Conservation (phyloP, 2,329 filamentous ascomycete species). For the Knufia fluminis region DNA sequence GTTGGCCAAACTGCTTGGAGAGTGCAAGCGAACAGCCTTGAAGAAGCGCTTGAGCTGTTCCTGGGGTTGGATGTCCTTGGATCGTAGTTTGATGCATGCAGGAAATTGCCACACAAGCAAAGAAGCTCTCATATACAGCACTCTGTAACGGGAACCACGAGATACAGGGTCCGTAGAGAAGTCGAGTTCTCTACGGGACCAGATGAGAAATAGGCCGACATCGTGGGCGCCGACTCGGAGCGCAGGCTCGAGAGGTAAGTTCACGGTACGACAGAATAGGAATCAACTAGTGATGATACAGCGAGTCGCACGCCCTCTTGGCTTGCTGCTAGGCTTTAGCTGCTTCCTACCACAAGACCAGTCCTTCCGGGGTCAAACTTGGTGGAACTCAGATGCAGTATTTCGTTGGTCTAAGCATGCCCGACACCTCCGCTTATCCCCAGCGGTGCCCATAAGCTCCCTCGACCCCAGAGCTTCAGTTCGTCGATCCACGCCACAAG, state of each 20-base stretch:
- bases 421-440: not conserved
- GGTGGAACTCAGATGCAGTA: not conserved
- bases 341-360: not conserved
- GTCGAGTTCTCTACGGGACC: not conserved
- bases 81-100: not conserved
- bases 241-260: not conserved
- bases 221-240: no score
- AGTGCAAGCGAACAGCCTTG: not conserved
- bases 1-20: not conserved
- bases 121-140: not conserved
- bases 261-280: conserved; percentile 7
- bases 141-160: not conserved
- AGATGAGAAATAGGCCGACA: not conserved
- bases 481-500: conserved; percentile 4
- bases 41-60: not conserved
- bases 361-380: not conserved
- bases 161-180: not conserved
- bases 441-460: not conserved
- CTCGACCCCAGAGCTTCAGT: conserved; percentile 1
- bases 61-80: not conserved
- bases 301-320: not conserved
- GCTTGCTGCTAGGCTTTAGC: not conserved
- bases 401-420: not conserved
- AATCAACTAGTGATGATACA: not conserved
- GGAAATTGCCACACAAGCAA: not conserved